Conservation (phyloP, 148 eudicot species). For the Amaranthus palmeri region DNA sequence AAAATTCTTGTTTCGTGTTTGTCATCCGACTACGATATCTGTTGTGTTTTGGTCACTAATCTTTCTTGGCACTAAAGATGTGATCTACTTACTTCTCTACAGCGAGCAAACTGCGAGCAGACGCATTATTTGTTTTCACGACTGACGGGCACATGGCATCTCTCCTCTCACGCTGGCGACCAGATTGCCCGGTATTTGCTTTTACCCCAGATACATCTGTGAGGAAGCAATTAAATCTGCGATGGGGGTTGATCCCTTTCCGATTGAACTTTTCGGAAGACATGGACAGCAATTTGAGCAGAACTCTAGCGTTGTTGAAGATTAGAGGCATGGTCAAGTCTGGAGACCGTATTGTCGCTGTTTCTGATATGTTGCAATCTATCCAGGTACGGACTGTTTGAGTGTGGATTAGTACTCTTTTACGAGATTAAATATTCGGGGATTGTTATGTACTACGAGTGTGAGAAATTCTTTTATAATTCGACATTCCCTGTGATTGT, state of each 20-base stretch:
- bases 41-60: background rate
- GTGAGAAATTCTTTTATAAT: background rate
- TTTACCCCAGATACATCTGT: slow-evolving; percentile 26
- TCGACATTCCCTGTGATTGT: background rate
- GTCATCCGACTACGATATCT: background rate
- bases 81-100: slow-evolving; percentile 7
- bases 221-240: slow-evolving; percentile 23
- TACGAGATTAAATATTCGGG: background rate
- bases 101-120: slow-evolving; percentile 30
- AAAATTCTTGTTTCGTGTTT: too few relatives aligned
- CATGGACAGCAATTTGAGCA: slow-evolving; percentile 28
- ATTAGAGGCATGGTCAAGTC: slow-evolving; percentile 29
- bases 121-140: slow-evolving; percentile 32
- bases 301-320: slow-evolving; percentile 28
- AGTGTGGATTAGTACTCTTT: background rate
- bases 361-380: slow-evolving; percentile 34
- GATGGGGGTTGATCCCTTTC: slow-evolving; percentile 37
- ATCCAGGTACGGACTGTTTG: slow-evolving; percentile 29
- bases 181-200: slow-evolving; percentile 33
- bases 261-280: slow-evolving; percentile 28
- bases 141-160: slow-evolving; percentile 34
- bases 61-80: background rate
- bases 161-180: slow-evolving; percentile 37
- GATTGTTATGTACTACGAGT: background rate
- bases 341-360: slow-evolving; percentile 30